Conservation (phyloP, 306 rosid genomes). For the Echinosophora koreensis region DNA sequence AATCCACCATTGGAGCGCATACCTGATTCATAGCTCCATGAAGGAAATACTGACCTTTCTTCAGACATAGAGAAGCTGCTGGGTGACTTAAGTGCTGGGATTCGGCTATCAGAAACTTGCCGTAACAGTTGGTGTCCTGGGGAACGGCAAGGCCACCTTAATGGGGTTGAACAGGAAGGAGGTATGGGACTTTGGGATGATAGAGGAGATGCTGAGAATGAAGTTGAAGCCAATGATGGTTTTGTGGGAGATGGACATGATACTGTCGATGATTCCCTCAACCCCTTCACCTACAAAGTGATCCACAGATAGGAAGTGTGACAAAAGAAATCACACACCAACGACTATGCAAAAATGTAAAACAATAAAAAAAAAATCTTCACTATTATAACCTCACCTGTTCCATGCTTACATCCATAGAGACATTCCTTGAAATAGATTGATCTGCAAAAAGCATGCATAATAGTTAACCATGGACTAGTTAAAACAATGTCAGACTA, state of each 20-base stretch:
- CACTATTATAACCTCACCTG: constrained; percentile 66
- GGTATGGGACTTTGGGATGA: constrained; percentile 67
- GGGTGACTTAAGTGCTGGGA: constrained; percentile 72
- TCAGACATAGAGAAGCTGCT: constrained; percentile 65
- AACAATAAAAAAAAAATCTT: constrained; percentile 1
- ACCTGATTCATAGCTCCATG: constrained; percentile 75
- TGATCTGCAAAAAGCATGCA: constrained; percentile 61
- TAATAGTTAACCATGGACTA: constrained; percentile 17
- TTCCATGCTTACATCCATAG: constrained; percentile 70
- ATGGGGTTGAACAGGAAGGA: constrained; percentile 65
- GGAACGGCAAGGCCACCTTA: constrained; percentile 65
- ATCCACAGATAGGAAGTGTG: constrained; percentile 17
- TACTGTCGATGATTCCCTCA: constrained; percentile 58
- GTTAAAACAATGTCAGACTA: constrained; percentile 7
- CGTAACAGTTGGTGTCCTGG: constrained; percentile 70
- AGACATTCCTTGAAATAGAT: constrained; percentile 69
- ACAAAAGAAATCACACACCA: constrained; percentile 30
- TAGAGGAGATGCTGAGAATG: constrained; percentile 71
- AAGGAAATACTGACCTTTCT: constrained; percentile 67
- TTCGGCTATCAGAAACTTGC: constrained; percentile 71
- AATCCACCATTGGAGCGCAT: constrained; percentile 81
- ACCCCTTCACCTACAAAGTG: constrained; percentile 66
- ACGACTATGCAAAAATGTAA: constrained; percentile 21
- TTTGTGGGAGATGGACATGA: constrained; percentile 71
- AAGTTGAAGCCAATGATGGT: constrained; percentile 73